Evolutionary conservation across 352 stramenopile genomes (phyloP), one percentile per base, ranked within the genome.

Genomic region (Globisporangium nunn): DNA sequence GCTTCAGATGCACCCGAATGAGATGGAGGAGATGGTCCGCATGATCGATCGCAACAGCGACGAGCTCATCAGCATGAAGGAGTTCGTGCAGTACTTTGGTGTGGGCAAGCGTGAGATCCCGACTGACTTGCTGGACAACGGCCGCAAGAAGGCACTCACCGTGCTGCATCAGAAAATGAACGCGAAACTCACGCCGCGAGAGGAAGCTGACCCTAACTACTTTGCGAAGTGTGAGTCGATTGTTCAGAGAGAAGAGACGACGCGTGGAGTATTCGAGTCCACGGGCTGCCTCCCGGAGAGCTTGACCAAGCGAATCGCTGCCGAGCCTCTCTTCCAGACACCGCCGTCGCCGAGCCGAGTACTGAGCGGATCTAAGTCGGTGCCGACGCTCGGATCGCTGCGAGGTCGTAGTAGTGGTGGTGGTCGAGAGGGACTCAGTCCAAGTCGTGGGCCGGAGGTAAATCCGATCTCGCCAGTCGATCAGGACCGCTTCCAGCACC

Each of bases 1-100:
- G 58, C 60, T 92, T 4, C 56, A 69, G 8, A 86, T 92, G 41
- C 61, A 67, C 23, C 23, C 68, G 10, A 43, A 14, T 40, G 82
- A 90, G 23, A 77, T 91, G 71, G 67, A 79, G 40, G 82, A 87
- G 59, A 91, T 92, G 80, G 53, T 91, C 18, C 68, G 71, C 37
- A 70, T 88, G 44, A 86, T 91, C 62, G 82, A 92, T 57, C 71
- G 62, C 47, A 87, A 91, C 54, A 61, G 74, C 28, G 81, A 91
- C 56, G 64, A 81, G 44, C 66, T 78, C 56, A 88, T 92, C 59
- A 89, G 78, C 59, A 79, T 88, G 66, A 82, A 83, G 29, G 82
- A 92, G 58, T 92, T 92, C 54, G 78, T 89, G 52, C 79, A 83
- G 51, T 92, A 90, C 58, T 89, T 92, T 70, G 78, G 76, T n/a